phyloP scores from a whole-genome alignment of 768 basidiomycete genomes.

The Amanita fuliginea region DNA sequence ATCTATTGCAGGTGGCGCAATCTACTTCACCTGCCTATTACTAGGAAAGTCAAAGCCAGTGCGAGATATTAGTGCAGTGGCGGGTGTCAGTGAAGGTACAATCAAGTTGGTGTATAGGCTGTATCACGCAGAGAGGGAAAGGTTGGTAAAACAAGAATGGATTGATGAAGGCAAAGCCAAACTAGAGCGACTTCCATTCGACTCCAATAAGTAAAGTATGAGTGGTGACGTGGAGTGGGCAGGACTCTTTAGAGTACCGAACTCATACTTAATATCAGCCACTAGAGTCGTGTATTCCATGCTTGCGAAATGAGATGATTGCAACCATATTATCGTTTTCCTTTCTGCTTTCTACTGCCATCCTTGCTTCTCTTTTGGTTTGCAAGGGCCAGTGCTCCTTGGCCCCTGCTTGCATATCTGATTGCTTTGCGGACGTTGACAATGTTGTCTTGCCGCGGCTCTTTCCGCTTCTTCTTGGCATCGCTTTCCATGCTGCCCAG shows the following conservation, averaged over 20 bases:
- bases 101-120: constrained; percentile 83
- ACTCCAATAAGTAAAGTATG: constrained; percentile 23
- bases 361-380: constrained; percentile 25
- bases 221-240: background rate
- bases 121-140: constrained; percentile 64
- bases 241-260: background rate
- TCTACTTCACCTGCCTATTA: constrained; percentile 84
- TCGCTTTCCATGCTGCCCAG: constrained; percentile 68
- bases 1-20: constrained; percentile 96
- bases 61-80: constrained; percentile 82
- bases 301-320: background rate
- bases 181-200: constrained; percentile 31
- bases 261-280: background rate
- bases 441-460: constrained; percentile 35
- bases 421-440: constrained; percentile 89
- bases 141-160: constrained; percentile 80
- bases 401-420: constrained; percentile 58
- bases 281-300: background rate
- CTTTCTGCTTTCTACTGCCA: constrained; percentile 17
- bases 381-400: constrained; percentile 49
- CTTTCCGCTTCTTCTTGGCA: constrained; percentile 47
- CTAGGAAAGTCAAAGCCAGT: constrained; percentile 66
- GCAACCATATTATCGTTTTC: constrained; percentile 14
- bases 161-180: constrained; percentile 68
- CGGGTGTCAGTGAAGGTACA: constrained; percentile 92